These are phyloP conservation scores for Mrakia gelida DNA, from an alignment of 768 basidiomycete genomes.

Conservation along the genomic window DNA sequence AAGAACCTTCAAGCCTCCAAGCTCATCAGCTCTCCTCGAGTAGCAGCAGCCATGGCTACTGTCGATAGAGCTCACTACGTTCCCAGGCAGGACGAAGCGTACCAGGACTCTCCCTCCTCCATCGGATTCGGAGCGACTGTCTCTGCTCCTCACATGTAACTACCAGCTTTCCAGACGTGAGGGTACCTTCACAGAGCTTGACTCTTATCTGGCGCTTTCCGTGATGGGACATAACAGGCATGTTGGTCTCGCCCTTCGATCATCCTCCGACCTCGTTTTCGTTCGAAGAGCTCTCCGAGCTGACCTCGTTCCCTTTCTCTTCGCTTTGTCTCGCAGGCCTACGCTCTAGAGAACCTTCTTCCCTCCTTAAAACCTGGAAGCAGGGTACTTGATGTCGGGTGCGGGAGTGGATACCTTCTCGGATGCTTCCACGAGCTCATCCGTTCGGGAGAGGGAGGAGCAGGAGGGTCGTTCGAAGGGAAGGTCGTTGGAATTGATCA, in stretches of 20 bases:
- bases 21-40: conserved; percentile 52
- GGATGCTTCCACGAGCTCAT: conserved; percentile 77
- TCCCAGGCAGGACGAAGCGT: conserved; percentile 52
- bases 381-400: conserved; percentile 81
- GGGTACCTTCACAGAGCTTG: background rate
- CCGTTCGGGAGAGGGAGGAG: conserved; percentile 40
- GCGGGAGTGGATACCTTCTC: conserved; percentile 79
- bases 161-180: conserved; percentile 20
- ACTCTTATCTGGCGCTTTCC: background rate
- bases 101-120: conserved; percentile 74
- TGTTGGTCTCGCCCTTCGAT: background rate
- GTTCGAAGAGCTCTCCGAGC: too few species aligned
- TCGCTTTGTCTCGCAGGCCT: conserved; percentile 60
- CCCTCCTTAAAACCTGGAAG: conserved; percentile 65
- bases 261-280: background rate
- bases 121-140: conserved; percentile 89
- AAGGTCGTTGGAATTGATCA: conserved; percentile 85
- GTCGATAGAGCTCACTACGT: conserved; percentile 73
- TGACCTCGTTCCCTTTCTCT: background rate
- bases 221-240: background rate
- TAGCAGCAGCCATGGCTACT: conserved; percentile 59
- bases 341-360: conserved; percentile 73
- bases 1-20: conserved; percentile 56
- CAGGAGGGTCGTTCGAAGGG: conserved; percentile 47
- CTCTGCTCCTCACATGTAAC: conserved; percentile 91